phyloP scores from a whole-genome alignment of 2,329 filamentous ascomycete species.

The Colletotrichum aenigma region DNA sequence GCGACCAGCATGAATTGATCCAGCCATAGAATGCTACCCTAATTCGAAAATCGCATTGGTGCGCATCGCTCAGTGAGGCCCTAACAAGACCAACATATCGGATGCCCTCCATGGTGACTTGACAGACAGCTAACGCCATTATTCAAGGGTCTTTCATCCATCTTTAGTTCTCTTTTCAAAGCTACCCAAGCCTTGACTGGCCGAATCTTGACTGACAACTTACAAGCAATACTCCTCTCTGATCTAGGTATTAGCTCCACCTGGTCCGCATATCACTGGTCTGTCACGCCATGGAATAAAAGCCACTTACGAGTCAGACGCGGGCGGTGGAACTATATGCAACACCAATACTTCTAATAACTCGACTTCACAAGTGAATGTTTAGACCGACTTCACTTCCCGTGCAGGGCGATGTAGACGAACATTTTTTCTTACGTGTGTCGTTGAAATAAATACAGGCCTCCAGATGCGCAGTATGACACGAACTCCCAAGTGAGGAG shows the following conservation, averaged over 20 bases:
- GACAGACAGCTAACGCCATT: fast-evolving
- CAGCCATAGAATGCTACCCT: not conserved
- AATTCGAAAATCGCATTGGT: not conserved
- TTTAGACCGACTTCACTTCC: not conserved
- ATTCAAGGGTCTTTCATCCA: not conserved
- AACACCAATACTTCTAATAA: not conserved
- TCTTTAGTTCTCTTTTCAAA: not conserved
- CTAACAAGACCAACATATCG: not conserved
- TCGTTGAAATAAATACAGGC: not conserved
- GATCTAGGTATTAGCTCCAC: not conserved
- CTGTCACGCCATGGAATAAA: not conserved
- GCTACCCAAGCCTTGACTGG: not conserved
- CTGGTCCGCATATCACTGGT: not conserved
- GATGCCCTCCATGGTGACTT: not conserved
- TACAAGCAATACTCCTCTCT: not conserved
- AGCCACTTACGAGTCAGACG: not conserved
- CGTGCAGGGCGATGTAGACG: fast-evolving
- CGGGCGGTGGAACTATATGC: fast-evolving
- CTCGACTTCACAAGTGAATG: not conserved
- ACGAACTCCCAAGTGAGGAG: not conserved
- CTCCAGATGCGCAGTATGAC: not conserved
- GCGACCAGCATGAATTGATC: not conserved
- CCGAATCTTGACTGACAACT: no score
- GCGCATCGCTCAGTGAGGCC: not conserved
- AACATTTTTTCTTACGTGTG: not conserved